Base-by-base conservation (phyloP, 306 rosid species). In the Mimosa bimucronata region DNA sequence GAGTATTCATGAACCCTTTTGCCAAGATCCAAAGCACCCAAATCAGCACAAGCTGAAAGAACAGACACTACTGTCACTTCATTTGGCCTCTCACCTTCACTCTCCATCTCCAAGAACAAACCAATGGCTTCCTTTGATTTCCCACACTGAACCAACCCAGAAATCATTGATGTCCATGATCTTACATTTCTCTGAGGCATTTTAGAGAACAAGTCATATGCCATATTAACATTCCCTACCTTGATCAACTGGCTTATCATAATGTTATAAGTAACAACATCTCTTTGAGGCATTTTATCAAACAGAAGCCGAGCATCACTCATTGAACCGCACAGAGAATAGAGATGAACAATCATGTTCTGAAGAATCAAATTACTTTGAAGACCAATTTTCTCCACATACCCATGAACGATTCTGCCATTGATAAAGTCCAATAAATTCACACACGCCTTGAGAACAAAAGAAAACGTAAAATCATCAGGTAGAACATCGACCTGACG, bases 111-210 rank as follows among this genome's bases (percentile, higher is more conserved):
- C 64, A 76, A 25, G 77, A 86, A 88, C 10, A 86, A 41, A 76
- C 55, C 21, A 60, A 88, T 64, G 1, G 91, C 91, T 75, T 82
- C 87, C 81, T 84, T 84, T 0, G 91, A 86, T 82, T 71, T 86
- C 62, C 91, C 90, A 48, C 84, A 83, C 42, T 83, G 90, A 26
- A 81, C 90, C 58, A 66, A 85, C 21, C 94, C 94, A 10, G 81
- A 69, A 78, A 85, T 85, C 86, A 84, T 86, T n/a, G 87, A 80
- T 18, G 91, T 90, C 93, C 93, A 90, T 16, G 90, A 90, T 87
- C 93, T 87, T 72, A 88, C 81, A 76, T 69, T 90, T 67, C 81
- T 88, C 40, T 67, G 46, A 0, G 86, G 84, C 83, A 85, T 87
- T 80, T 48, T 31, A 15, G 38, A 83, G 82, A 90, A 90, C 30